Percentiles rank a stretch among this genome's conserved stretches.
Conservation (phyloP, 768 basidiomycete species). For the Phlebiopsis gigantea region DNA sequence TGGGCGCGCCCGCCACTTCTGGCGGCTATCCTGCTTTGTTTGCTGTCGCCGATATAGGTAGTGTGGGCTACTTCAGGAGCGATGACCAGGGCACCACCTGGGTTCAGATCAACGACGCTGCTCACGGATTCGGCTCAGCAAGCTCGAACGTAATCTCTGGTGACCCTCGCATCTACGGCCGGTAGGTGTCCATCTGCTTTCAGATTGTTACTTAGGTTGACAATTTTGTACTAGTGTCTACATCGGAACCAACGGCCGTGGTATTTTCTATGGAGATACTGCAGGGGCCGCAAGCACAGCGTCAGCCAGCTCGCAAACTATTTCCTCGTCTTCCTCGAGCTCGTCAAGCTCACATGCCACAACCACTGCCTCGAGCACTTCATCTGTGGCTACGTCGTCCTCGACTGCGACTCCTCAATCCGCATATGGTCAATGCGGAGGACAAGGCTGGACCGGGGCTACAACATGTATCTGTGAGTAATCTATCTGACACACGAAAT, state of each 20-base stretch:
- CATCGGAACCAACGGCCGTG: conserved; percentile 54
- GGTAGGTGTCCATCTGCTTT: conserved; percentile 30
- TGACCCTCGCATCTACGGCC: conserved; percentile 49
- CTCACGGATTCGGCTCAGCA: conserved; percentile 52
- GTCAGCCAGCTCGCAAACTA: neutral
- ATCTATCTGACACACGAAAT: neutral
- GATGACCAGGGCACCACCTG: conserved; percentile 53
- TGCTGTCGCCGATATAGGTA: conserved; percentile 47
- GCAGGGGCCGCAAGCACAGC: neutral
- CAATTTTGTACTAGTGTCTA: conserved; percentile 46
- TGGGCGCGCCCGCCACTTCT: conserved; percentile 43
- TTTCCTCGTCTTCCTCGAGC: neutral
- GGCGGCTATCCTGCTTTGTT: conserved; percentile 52
- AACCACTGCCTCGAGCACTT: neutral
- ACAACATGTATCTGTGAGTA: neutral
- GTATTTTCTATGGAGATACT: conserved; percentile 12
- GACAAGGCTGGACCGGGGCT: conserved; percentile 4
- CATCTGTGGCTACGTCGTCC: neutral
- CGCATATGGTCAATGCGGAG: conserved; percentile 4
- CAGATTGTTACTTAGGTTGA: neutral
- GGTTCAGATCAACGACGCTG: conserved; percentile 54
- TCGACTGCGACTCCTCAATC: neutral
- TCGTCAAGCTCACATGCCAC: neutral
- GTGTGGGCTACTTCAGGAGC: conserved; percentile 49
- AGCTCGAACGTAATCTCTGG: conserved; percentile 42